A percentile compares a stretch with the other conserved stretches of the same genome.
These are phyloP conservation scores for Thyridium curvatum DNA, from an alignment of 2,329 filamentous ascomycete species.

Conservation along the genomic window DNA sequence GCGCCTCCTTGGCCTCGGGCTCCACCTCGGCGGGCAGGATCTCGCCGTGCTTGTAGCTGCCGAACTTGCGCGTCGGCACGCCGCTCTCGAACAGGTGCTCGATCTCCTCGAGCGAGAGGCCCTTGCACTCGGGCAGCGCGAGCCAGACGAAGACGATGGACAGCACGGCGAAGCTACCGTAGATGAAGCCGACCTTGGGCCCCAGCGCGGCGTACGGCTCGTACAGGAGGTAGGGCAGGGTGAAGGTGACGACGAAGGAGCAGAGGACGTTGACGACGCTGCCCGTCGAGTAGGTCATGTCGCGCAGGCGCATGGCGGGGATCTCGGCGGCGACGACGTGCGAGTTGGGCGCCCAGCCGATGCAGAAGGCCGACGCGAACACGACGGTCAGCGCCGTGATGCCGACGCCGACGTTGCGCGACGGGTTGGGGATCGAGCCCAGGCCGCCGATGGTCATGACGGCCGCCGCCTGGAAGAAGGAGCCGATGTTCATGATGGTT, in stretches of 20 bases:
- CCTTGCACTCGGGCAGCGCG: slow-evolving; percentile 4
- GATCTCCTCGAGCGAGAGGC: slow-evolving; percentile 5
- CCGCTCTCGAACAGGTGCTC: slow-evolving; percentile 5
- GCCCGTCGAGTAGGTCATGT: slow-evolving; percentile 21
- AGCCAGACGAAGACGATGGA: slow-evolving; percentile 8
- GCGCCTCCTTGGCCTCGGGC: no score
- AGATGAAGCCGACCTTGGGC: slow-evolving; percentile 4
- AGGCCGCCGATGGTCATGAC: slow-evolving; percentile 29
- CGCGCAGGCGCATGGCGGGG: slow-evolving; percentile 20
- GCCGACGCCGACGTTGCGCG: background rate
- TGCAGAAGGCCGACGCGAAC: slow-evolving; percentile 19
- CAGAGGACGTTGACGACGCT: slow-evolving; percentile 19
- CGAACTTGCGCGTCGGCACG: no score
- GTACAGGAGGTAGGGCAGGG: background rate
- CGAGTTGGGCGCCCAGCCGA: slow-evolving; percentile 25
- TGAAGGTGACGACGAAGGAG: slow-evolving; percentile 8
- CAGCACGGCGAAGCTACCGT: slow-evolving; percentile 13
- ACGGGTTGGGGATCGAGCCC: slow-evolving; percentile 11
- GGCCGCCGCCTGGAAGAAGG: slow-evolving; percentile 17
- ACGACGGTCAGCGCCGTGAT: slow-evolving; percentile 18
- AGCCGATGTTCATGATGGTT: slow-evolving; percentile 17
- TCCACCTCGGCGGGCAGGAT: no score
- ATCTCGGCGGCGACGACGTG: slow-evolving; percentile 28
- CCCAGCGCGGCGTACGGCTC: slow-evolving; percentile 4
- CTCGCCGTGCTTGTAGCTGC: no score